Base-by-base conservation (phyloP, 2,329 filamentous ascomycete species). In the Trematosphaeria pertusa region DNA sequence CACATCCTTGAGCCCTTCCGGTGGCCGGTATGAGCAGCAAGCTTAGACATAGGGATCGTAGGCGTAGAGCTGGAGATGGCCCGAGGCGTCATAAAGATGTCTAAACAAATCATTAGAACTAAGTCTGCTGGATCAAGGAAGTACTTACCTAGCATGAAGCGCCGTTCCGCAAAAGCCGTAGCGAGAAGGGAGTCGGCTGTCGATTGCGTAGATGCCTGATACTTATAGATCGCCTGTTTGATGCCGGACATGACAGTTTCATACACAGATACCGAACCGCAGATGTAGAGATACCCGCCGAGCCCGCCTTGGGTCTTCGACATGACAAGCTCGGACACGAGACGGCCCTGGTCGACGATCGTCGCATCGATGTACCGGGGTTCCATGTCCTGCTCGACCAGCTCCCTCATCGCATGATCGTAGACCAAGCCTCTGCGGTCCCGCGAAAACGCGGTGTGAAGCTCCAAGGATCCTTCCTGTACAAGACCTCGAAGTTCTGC, bases 71-170 rank as follows among this genome's bases (percentile, higher is more conserved):
- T 80, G 0, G 79, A 76, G 1, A 82, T 72, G 0, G 79, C 75
- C 46, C 77, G 79, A 1, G 80, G 80, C 1, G 78, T 78, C 79
- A 82, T 82, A 61, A 82, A 82, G 31, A 82, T 78, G 47, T 82
- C 56, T 40, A n/a, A n/a, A n/a, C n/a, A n/a, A n/a, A n/a, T n/a
- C n/a, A n/a, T n/a, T n/a, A n/a, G n/a, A n/a, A n/a, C n/a, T n/a
- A n/a, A n/a, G n/a, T n/a, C n/a, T n/a, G n/a, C n/a, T n/a, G n/a
- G n/a, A n/a, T n/a, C n/a, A n/a, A n/a, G n/a, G n/a, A n/a, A n/a
- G n/a, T n/a, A n/a, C n/a, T n/a, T n/a, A n/a, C n/a, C n/a, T n/a
- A 48, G 19, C 80, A 82, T 82, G 56, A 83, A 79, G 5, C 80
- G 73, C 1, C 80, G 71, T 61, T 83, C 80, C 0, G 79, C 79